Base-by-base conservation (phyloP, 495 filamentous ascomycete species). In the Aspergillus funiculosus region DNA sequence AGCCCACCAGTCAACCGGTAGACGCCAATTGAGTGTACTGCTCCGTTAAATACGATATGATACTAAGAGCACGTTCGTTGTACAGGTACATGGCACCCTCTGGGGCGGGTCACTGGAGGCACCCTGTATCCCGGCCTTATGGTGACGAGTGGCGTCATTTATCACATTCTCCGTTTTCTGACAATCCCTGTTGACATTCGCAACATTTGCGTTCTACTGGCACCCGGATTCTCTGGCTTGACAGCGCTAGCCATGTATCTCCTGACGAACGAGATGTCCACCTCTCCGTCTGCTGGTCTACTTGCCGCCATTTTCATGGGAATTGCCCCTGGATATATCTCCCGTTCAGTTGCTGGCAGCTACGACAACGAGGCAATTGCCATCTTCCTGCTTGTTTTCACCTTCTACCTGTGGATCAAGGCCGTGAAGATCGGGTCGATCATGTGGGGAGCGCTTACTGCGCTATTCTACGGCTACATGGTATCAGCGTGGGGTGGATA, bases 291-390 rank as follows among this genome's bases (percentile, higher is more conserved):
- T 4, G 94, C 94, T 7, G 94, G 94, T 56, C 83, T 99, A 27
- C 82, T 99, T 37, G 89, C 94, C 9, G 94, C 94, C 17, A 76
- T 75, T 26, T 99, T 99, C 65, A 97, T 99, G 87, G 94, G 91
- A 36, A 99, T 99, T 56, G 76, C 87, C 9, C 94, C 94, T 13
- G 94, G 94, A 53, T 99, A 99, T 58, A 99, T 99, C 58, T 95
- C 89, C 36, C 79, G 94, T 54, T 95, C 89, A 29, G 94, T 99
- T 48, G 94, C 94, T 57, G 94, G 94, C 62, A 95, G 90, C 61
- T 99, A 99, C 70, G 94, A 99, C 68, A 99, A 99, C 69, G 94
- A 99, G 72, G 94, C 94, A 31, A 99, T 99, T 74, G 91, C 94
- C 39, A 99, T 99, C 56, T 97, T 97, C 74, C 71, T 99, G 46